Conservation (phyloP, 208 protist species). For the Herpetomonas samuelpessoai region DNA sequence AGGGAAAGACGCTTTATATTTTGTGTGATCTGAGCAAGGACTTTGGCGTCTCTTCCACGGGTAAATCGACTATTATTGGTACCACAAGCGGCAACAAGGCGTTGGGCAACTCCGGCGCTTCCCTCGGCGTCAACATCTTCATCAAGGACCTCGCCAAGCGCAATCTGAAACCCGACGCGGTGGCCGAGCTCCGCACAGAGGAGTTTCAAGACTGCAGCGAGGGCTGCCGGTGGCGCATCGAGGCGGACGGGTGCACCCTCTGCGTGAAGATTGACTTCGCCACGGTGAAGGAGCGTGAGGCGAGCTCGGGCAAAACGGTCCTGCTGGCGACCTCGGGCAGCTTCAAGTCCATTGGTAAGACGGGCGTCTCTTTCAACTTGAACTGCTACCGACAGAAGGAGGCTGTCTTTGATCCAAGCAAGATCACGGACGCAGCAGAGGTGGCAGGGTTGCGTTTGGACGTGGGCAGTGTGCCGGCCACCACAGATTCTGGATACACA, state of each 20-base stretch:
- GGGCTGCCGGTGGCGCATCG: conserved; percentile 52
- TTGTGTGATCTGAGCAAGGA: conserved; percentile 61
- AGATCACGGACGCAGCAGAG: conserved; percentile 19
- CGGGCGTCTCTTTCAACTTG: conserved; percentile 58
- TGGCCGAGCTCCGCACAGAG: conserved; percentile 21
- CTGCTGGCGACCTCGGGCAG: conserved; percentile 64
- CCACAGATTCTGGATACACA: conserved; percentile 35
- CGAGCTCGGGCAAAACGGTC: conserved; percentile 60
- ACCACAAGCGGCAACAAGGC: conserved; percentile 75
- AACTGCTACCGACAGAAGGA: conserved; percentile 59
- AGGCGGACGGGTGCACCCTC: conserved; percentile 38
- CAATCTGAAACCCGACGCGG: conserved; percentile 22
- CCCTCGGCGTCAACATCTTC: conserved; percentile 80
- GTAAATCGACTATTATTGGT: conserved; percentile 72
- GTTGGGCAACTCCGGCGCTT: conserved; percentile 63
- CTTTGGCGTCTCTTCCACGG: conserved; percentile 51
- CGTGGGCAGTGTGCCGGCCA: conserved; percentile 20
- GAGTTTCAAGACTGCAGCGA: conserved; percentile 37
- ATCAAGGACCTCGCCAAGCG: conserved; percentile 41
- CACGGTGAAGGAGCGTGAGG: conserved; percentile 30
- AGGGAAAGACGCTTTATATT: conserved; percentile 34
- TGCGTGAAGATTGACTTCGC: conserved; percentile 66
- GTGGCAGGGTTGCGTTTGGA: conserved; percentile 7
- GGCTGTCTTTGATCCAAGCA: conserved; percentile 26
- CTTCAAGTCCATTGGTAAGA: conserved; percentile 67